Percentiles rank a stretch among this genome's conserved stretches.
These are phyloP conservation scores for Epichloe elymi DNA, from an alignment of 2,329 filamentous ascomycete species.

Conservation along the genomic window DNA sequence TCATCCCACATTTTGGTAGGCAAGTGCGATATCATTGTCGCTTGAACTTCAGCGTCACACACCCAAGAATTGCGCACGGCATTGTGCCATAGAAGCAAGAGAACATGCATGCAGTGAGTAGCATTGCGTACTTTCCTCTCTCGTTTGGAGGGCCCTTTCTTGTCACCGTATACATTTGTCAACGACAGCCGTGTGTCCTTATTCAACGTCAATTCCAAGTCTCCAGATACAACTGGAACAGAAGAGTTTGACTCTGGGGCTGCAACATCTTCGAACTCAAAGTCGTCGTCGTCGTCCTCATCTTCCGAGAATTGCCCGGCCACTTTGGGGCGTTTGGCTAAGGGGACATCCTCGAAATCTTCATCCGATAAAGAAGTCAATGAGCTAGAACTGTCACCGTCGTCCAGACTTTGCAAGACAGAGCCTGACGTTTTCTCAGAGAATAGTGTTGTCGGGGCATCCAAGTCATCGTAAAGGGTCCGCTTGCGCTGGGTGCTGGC, in stretches of 20 bases:
- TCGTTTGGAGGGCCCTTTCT: conserved; percentile 76
- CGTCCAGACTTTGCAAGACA: conserved; percentile 29
- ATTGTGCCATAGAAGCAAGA: conserved; percentile 82
- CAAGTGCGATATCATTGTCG: conserved; percentile 61
- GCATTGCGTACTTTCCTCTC: conserved; percentile 65
- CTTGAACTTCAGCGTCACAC: conserved; percentile 63
- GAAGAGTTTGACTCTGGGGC: conserved; percentile 44
- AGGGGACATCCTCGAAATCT: conserved; percentile 37
- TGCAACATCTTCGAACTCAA: conserved; percentile 50
- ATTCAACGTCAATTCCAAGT: conserved; percentile 61
- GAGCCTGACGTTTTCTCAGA: conserved; percentile 30
- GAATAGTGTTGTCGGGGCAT: conserved; percentile 32
- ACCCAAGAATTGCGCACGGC: conserved; percentile 73
- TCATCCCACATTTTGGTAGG: conserved; percentile 56
- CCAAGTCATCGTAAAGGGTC: conserved; percentile 49
- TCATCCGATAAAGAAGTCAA: conserved; percentile 42
- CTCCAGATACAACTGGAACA: conserved; percentile 42
- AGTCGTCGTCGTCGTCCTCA: conserved; percentile 19
- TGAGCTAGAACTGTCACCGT: conserved; percentile 32
- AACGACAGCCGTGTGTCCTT: conserved; percentile 46
- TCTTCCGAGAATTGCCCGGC: conserved; percentile 10
- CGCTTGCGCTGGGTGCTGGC: conserved; percentile 16
- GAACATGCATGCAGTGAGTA: conserved; percentile 82
- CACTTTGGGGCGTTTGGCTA: conserved; percentile 28
- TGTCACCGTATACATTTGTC: conserved; percentile 48